phyloP scores from a whole-genome alignment of 345 rosid genomes.

The Noccaea bulbosa region DNA sequence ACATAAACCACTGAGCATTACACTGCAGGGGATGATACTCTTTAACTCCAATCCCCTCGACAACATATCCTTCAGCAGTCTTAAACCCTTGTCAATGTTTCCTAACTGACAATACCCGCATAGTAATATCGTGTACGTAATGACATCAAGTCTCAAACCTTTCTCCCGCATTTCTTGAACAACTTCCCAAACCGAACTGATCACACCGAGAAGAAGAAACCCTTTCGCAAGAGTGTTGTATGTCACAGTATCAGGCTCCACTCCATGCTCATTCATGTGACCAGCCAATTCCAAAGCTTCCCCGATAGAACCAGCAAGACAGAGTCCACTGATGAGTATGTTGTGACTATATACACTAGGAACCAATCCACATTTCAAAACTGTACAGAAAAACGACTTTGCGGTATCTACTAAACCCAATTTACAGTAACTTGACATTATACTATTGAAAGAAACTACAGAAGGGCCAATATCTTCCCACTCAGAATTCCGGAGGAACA shows the following conservation, averaged over 20 bases:
- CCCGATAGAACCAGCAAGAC: conserved; percentile 66
- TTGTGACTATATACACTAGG: conserved; percentile 75
- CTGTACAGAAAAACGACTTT: conserved; percentile 65
- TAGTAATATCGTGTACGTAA: conserved; percentile 58
- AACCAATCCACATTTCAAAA: conserved; percentile 73
- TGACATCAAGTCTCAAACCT: conserved; percentile 62
- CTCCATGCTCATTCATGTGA: conserved; percentile 66
- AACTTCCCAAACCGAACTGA: conserved; percentile 53
- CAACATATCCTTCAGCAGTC: conserved; percentile 58
- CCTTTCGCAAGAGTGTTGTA: conserved; percentile 70
- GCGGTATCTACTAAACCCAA: conserved; percentile 70
- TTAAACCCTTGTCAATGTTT: conserved; percentile 58
- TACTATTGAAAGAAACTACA: conserved; percentile 67
- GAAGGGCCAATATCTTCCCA: conserved; percentile 58
- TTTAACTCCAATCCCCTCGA: conserved; percentile 55
- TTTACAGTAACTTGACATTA: conserved; percentile 71
- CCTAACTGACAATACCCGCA: conserved; percentile 67
- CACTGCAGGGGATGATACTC: conserved; percentile 55
- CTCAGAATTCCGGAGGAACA: conserved; percentile 51
- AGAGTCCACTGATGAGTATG: conserved; percentile 78
- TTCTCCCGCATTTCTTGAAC: conserved; percentile 52
- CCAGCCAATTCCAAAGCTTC: conserved; percentile 63
- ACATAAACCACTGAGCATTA: conserved; percentile 69
- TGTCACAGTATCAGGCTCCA: conserved; percentile 75
- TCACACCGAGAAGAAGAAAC: conserved; percentile 57